Conservation (phyloP, 305 asterid genomes). For the Nicotiana rustica region DNA sequence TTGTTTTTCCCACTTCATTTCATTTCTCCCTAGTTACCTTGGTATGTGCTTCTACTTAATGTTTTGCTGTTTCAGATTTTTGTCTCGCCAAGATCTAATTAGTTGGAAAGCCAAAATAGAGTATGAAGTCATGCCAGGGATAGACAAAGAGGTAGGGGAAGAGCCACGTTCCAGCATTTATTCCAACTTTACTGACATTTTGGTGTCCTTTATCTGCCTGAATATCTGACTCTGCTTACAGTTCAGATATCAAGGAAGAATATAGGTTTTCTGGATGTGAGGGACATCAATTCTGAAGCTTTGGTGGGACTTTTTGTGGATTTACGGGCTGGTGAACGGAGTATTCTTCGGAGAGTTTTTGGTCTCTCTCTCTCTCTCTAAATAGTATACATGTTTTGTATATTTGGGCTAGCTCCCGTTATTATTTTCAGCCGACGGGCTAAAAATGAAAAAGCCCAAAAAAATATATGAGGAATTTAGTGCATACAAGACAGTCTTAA, state of each 20-base stretch:
- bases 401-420: no score
- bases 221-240: conserved; percentile 75
- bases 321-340: conserved; percentile 68
- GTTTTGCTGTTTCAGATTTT: conserved; percentile 57
- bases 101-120: conserved; percentile 90
- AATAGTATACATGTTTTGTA: no score
- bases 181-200: conserved; percentile 26
- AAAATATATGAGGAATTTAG: background rate
- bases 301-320: conserved; percentile 67
- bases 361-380: conserved; percentile 56
- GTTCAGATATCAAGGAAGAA: conserved; percentile 93
- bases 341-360: conserved; percentile 83
- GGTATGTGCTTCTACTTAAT: background rate
- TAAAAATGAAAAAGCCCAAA: no score
- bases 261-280: conserved; percentile 85
- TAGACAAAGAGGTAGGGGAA: conserved; percentile 67
- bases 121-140: conserved; percentile 62
- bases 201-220: conserved; percentile 44
- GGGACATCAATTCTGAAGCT: conserved; percentile 68
- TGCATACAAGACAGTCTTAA: conserved; percentile 2
- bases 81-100: conserved; percentile 83
- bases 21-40: conserved; percentile 16
- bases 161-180: background rate
- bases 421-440: background rate
- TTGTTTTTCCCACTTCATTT: background rate